Evolutionary conservation across 441 rosid genomes (phyloP), one percentile per base, ranked within the genome.

Genomic region (Capsella rubella): DNA sequence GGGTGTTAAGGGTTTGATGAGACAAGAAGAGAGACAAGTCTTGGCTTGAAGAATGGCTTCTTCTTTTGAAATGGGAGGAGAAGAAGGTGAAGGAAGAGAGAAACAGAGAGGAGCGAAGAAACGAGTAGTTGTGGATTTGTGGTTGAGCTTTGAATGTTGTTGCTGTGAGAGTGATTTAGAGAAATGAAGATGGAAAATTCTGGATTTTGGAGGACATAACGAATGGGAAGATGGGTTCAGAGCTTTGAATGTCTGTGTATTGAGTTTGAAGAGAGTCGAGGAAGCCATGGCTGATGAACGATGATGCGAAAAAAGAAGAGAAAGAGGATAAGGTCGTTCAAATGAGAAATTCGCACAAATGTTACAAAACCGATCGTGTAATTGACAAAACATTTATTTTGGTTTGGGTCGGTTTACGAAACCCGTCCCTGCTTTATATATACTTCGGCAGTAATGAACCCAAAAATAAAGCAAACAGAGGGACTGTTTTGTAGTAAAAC

Each of bases 11-110:
- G 93, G 92, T 85, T 87, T 94, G 75, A 83, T 81, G 29, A 89
- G 82, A 75, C 89, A 79, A 63, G 85, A 82, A 8, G 88, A 79
- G 78, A 94, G 90, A 78, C 93, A 92, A 69, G 85, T 86, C 71
- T 85, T 90, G 81, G 94, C 96, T 82, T 90, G 94, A 69, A 79
- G 80, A 45, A 94, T 81, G 67, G 97, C 95, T 81, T 92, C 97
- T 81, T 89, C 97, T 77, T 82, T 91, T 64, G 97, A 82, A 28
- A 72, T 52, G 6, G 97, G 94, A 59, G 95, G 91, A 28, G 78
- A 92, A 28, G 50, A 93, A 81, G 35, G 75, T 60, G 63, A 91
- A 80, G 73, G 84, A 77, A 27, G 58, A 76, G 72, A 83, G 74
- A 18, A 78, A 61, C 4, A 82, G 72, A 51, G 80, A 16, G 74